A percentile compares a stretch with the other conserved stretches of the same genome.
Evolutionary conservation across 192 early-diverging fungal species (phyloP).

Genomic region (Mortierella alpina): DNA sequence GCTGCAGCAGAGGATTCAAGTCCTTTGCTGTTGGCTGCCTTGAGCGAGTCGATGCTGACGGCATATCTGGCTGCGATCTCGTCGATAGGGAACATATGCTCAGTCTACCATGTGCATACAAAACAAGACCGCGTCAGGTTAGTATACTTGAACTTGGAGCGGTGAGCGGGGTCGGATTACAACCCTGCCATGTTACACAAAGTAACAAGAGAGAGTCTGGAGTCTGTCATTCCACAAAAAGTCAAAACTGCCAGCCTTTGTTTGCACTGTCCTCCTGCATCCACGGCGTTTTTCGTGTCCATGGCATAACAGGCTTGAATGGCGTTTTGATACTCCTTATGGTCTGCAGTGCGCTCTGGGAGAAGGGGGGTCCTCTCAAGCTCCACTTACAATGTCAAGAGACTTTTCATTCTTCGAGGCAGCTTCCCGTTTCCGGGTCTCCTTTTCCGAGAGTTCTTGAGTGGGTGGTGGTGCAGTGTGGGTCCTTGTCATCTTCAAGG

Average conservation of each 20-base stretch:
- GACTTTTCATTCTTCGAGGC: slow-evolving; percentile 41
- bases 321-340: not conserved
- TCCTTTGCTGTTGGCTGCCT: slow-evolving; percentile 77
- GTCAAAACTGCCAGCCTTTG: not conserved
- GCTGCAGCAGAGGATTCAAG: slow-evolving; percentile 71
- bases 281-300: not conserved
- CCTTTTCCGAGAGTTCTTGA: slow-evolving; percentile 7
- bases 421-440: slow-evolving; percentile 10
- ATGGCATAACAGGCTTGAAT: not conserved
- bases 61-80: slow-evolving; percentile 56
- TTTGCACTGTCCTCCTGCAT: not conserved
- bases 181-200: not conserved
- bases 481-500: slow-evolving; percentile 45
- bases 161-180: not conserved
- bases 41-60: slow-evolving; percentile 63
- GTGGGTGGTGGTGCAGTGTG: not conserved
- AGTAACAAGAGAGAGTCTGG: not conserved
- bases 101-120: slow-evolving; percentile 49
- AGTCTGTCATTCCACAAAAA: not conserved
- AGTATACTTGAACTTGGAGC: not conserved
- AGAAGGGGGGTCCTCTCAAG: not conserved
- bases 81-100: slow-evolving; percentile 59
- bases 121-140: not conserved
- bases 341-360: not conserved
- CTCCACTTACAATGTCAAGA: slow-evolving; percentile 64